Evolutionary conservation across 441 rosid genomes (phyloP).

Genomic region (Rhodomyrtus psidioides): DNA sequence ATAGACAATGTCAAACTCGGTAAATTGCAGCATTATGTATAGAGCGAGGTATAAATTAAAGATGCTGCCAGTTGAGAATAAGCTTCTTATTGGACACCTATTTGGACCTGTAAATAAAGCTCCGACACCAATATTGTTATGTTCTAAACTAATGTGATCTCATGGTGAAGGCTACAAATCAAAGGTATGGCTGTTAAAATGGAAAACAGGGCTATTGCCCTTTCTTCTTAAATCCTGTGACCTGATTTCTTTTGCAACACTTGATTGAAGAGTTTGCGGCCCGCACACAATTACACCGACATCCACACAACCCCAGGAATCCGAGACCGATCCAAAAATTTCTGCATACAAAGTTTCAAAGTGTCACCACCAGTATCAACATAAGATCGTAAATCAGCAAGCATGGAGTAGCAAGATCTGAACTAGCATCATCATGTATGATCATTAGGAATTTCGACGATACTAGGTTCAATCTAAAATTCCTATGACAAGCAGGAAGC

Average conservation of each 20-base stretch:
- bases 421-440: neutral
- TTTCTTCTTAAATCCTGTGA: neutral
- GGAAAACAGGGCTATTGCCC: neutral
- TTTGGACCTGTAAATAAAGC: neutral
- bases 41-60: neutral
- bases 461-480: neutral
- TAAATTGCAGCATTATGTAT: neutral
- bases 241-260: neutral
- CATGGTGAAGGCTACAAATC: neutral
- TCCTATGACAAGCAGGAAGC: neutral
- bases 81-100: neutral
- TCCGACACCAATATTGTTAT: neutral
- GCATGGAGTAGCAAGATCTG: neutral
- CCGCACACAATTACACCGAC: neutral
- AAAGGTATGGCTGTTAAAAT: neutral
- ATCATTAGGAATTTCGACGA: neutral
- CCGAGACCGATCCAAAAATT: neutral
- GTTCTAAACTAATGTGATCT: neutral
- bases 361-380: neutral
- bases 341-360: neutral
- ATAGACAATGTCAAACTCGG: neutral
- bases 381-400: neutral
- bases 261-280: neutral
- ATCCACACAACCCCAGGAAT: neutral
- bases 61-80: neutral